A percentile compares a stretch with the other conserved stretches of the same genome.
Conservation (phyloP, 2,329 filamentous ascomycete genomes). For the Paradendryphiella salina region DNA sequence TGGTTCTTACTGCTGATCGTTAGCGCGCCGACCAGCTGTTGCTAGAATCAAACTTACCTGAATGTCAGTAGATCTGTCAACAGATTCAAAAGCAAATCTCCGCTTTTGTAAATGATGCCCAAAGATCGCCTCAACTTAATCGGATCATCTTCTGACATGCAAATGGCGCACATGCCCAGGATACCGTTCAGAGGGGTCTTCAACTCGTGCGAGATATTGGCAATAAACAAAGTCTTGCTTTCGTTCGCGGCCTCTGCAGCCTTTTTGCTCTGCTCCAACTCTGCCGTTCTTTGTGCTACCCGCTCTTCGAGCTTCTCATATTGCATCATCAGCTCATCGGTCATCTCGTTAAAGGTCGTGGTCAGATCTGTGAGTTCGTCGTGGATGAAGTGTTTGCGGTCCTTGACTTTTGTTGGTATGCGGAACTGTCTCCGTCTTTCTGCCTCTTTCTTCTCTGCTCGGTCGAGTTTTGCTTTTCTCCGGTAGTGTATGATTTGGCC, state of each 20-base stretch:
- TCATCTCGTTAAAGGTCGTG: conserved; percentile 89
- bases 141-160: conserved; percentile 87
- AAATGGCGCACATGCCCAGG: conserved; percentile 88
- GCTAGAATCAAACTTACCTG: conserved; percentile 26
- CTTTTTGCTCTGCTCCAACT: conserved; percentile 87
- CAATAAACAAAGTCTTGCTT: conserved; percentile 96
- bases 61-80: conserved; percentile 89
- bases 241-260: conserved; percentile 93
- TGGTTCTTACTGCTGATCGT: conserved; percentile 74
- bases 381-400: conserved; percentile 72
- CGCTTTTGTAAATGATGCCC: conserved; percentile 86
- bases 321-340: conserved; percentile 83
- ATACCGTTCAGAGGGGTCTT: conserved; percentile 97
- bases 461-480: conserved; percentile 39
- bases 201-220: conserved; percentile 85
- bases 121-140: conserved; percentile 78
- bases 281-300: conserved; percentile 77
- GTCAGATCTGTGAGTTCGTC: conserved; percentile 87
- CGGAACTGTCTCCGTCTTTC: conserved; percentile 66
- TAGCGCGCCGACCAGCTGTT: neutral
- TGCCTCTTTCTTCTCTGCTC: conserved; percentile 46
- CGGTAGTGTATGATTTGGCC: conserved; percentile 44
- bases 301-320: conserved; percentile 83
- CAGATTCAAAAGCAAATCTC: conserved; percentile 79
- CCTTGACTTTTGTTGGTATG: conserved; percentile 80